Conservation (phyloP, 768 basidiomycete genomes). For the Trametes punicea region DNA sequence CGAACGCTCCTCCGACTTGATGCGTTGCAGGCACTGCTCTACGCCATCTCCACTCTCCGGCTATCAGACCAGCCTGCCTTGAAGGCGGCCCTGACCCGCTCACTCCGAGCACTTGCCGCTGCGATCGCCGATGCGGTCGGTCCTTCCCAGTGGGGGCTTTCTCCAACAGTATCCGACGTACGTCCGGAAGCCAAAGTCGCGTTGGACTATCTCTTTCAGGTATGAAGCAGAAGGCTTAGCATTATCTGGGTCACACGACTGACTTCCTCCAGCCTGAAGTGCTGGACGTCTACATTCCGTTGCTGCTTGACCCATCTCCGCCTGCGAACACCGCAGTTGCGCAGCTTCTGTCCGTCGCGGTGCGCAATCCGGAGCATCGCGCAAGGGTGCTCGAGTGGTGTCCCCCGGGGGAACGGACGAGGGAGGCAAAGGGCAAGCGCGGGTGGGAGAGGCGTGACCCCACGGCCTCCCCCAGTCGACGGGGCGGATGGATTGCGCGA, state of each 20-base stretch:
- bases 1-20: slow-evolving; percentile 53
- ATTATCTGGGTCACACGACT: neutral
- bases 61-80: slow-evolving; percentile 39
- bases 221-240: slow-evolving; percentile 24
- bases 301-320: slow-evolving; percentile 44
- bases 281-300: slow-evolving; percentile 65
- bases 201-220: slow-evolving; percentile 59
- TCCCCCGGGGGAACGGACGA: slow-evolving; percentile 51
- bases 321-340: slow-evolving; percentile 50
- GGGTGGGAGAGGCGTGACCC: slow-evolving; percentile 70
- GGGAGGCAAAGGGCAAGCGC: slow-evolving; percentile 54
- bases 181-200: slow-evolving; percentile 53
- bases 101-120: slow-evolving; percentile 53
- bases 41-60: slow-evolving; percentile 51
- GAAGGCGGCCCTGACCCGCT: slow-evolving; percentile 59
- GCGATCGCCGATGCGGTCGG: slow-evolving; percentile 68
- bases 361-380: slow-evolving; percentile 51
- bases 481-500: slow-evolving; percentile 60
- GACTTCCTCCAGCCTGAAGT: slow-evolving; percentile 44
- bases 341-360: slow-evolving; percentile 51
- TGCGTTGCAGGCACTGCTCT: slow-evolving; percentile 58
- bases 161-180: slow-evolving; percentile 36
- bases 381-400: slow-evolving; percentile 57
- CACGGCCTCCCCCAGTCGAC: slow-evolving; percentile 37
- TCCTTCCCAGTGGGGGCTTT: slow-evolving; percentile 66